Conservation (phyloP, 2,329 filamentous ascomycete genomes). For the Claviceps citrina region DNA sequence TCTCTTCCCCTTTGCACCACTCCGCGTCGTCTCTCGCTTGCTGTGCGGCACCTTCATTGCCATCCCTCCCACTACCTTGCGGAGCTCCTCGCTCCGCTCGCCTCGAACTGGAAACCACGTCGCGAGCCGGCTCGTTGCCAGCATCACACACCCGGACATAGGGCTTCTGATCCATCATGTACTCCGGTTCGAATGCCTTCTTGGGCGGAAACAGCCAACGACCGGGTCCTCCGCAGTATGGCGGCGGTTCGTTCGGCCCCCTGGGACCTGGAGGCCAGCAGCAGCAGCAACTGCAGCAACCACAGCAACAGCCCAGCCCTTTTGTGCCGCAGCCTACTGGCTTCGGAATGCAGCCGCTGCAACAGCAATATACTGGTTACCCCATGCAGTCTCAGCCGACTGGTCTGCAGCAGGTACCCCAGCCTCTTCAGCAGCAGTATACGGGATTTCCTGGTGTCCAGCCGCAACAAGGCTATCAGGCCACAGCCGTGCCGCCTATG, state of each 20-base stretch:
- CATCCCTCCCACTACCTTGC: constrained; percentile 1
- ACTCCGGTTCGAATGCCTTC: constrained; percentile 76
- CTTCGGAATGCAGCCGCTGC: constrained; percentile 35
- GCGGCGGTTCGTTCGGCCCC: constrained; percentile 26
- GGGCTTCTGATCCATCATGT: constrained; percentile 43
- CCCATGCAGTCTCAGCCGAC: constrained; percentile 31
- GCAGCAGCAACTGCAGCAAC: constrained; percentile 33
- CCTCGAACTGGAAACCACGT: not conserved
- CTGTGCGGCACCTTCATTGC: constrained; percentile 1
- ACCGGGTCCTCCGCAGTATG: constrained; percentile 43
- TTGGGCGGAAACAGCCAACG: constrained; percentile 64
- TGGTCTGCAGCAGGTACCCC: constrained; percentile 40
- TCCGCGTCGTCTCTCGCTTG: not conserved
- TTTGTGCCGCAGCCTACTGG: constrained; percentile 47
- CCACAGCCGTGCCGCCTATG: constrained; percentile 40
- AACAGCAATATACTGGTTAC: constrained; percentile 47
- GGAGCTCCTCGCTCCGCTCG: constrained; percentile 4
- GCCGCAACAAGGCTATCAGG: constrained; percentile 46
- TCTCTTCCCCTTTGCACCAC: not conserved
- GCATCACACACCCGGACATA: not conserved
- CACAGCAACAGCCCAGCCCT: constrained; percentile 34
- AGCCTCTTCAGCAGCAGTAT: constrained; percentile 49
- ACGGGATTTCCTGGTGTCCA: constrained; percentile 45
- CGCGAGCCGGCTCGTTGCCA: not conserved
- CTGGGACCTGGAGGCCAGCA: constrained; percentile 29